phyloP scores from a whole-genome alignment of 148 eudicot genomes.

The Vaccinium darrowii region DNA sequence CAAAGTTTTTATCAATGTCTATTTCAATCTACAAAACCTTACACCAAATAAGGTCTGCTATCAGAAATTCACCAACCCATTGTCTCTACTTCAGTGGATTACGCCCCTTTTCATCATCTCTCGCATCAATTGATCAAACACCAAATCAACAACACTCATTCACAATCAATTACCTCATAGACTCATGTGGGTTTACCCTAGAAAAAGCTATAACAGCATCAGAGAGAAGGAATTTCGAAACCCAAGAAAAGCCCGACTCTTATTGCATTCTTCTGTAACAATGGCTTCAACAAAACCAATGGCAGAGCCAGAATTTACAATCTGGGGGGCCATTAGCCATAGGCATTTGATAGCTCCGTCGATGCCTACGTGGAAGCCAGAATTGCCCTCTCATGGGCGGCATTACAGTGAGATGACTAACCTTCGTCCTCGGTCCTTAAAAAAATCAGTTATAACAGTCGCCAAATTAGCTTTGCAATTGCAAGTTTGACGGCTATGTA shows the following conservation, averaged over 20 bases:
- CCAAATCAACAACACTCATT: slow-evolving; percentile 10
- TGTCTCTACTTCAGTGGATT: background rate
- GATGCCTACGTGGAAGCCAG: too few relatives aligned
- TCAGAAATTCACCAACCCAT: background rate
- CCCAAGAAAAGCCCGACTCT: background rate
- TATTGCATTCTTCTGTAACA: background rate
- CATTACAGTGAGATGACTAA: too few relatives aligned
- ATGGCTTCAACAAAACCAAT: too few relatives aligned
- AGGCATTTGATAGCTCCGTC: too few relatives aligned
- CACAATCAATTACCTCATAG: background rate
- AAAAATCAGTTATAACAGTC: too few relatives aligned
- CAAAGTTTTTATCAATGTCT: background rate
- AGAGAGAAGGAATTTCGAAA: background rate
- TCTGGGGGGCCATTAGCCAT: too few relatives aligned
- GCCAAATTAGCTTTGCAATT: too few relatives aligned
- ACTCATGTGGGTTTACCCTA: slow-evolving; percentile 8
- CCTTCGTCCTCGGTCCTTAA: too few relatives aligned
- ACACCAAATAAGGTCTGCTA: background rate
- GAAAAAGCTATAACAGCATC: slow-evolving; percentile 5
- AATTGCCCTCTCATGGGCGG: too few relatives aligned
- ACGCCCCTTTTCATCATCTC: background rate
- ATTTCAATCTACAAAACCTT: background rate
- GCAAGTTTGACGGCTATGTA: too few relatives aligned
- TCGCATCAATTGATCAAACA: background rate
- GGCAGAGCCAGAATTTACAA: too few relatives aligned